phyloP scores from a whole-genome alignment of 2,329 filamentous ascomycete species.

The Podosphaera xanthii region DNA sequence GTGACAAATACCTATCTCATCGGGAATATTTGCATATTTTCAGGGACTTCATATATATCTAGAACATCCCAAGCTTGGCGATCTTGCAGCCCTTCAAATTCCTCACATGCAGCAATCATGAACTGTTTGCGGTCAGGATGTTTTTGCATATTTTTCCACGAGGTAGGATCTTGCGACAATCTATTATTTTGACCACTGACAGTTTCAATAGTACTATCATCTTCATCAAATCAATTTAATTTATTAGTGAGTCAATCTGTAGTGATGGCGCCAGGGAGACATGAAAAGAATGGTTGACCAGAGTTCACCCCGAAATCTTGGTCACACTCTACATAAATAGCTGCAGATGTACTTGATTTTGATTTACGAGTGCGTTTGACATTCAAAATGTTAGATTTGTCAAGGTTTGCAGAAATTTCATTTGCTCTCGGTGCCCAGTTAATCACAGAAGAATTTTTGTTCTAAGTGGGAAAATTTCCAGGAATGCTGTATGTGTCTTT shows the following conservation, averaged over 20 bases:
- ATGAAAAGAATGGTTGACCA: no score
- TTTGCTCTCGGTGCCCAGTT: no score
- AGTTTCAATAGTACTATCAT: no score
- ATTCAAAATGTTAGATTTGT: not conserved
- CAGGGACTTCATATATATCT: not conserved
- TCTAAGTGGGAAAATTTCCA: no score
- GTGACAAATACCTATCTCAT: slow-evolving; percentile 1
- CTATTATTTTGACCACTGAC: not conserved
- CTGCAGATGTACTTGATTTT: not conserved
- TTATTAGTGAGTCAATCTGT: no score
- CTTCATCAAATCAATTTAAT: no score
- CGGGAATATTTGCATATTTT: not conserved
- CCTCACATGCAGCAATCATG: not conserved
- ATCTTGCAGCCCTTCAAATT: not conserved
- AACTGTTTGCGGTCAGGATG: not conserved
- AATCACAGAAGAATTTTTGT: no score
- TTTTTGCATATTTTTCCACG: no score
- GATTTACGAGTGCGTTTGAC: not conserved
- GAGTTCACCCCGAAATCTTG: no score
- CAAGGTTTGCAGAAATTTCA: not conserved
- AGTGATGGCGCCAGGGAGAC: no score
- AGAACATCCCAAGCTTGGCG: not conserved
- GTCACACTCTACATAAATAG: not conserved
- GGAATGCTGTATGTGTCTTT: no score
- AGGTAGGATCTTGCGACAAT: no score